Conservation (phyloP, 2,329 filamentous ascomycete species). For the Colletotrichum melonis region DNA sequence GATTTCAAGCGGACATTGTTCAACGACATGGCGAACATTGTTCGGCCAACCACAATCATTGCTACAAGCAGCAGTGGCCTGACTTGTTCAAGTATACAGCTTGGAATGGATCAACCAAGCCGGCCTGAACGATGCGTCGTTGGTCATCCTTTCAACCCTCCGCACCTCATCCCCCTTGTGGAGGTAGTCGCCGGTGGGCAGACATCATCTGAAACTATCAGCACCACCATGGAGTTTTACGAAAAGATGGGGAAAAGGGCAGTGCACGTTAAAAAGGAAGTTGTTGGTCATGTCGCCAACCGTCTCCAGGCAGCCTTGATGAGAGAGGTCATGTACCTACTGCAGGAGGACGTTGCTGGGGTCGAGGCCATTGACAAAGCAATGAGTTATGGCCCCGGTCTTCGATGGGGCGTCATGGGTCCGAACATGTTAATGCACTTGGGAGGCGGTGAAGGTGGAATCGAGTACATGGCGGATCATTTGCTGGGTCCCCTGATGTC, state of each 20-base stretch:
- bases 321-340: slow-evolving; percentile 23
- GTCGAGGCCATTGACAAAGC: slow-evolving; percentile 26
- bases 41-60: slow-evolving; percentile 48
- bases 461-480: slow-evolving; percentile 36
- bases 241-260: slow-evolving; percentile 51
- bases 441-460: slow-evolving; percentile 38
- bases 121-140: slow-evolving; percentile 50
- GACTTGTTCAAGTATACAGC: slow-evolving; percentile 50
- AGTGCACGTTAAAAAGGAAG: slow-evolving; percentile 52
- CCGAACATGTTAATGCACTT: slow-evolving; percentile 32
- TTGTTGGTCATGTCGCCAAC: slow-evolving; percentile 56
- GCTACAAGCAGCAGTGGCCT: slow-evolving; percentile 42
- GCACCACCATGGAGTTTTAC: slow-evolving; percentile 51
- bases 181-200: slow-evolving; percentile 53
- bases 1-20: slow-evolving; percentile 52
- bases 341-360: slow-evolving; percentile 17
- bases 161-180: slow-evolving; percentile 58
- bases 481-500: slow-evolving; percentile 25
- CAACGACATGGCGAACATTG: slow-evolving; percentile 44
- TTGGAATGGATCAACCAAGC: neutral
- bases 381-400: slow-evolving; percentile 35
- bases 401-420: slow-evolving; percentile 38
- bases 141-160: slow-evolving; percentile 61
- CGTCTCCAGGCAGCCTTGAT: slow-evolving; percentile 48
- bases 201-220: slow-evolving; percentile 42